phyloP scores from a whole-genome alignment of 2,329 filamentous ascomycete genomes.

The Corniculantispora saksenae region DNA sequence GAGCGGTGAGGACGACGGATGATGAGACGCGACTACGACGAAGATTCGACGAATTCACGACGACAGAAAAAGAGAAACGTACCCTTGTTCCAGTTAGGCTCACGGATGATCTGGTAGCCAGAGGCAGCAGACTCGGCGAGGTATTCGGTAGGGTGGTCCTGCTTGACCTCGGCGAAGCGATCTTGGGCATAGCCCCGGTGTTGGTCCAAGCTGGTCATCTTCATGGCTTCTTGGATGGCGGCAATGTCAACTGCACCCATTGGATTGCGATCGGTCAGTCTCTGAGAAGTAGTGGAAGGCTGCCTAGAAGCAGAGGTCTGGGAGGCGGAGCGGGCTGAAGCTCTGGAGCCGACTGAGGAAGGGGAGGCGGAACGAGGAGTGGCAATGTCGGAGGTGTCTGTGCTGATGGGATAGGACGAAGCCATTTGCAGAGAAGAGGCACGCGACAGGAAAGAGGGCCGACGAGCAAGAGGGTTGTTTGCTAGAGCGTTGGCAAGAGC shows the following conservation, averaged over 20 bases:
- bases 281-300: constrained; percentile 53
- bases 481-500: constrained; percentile 12
- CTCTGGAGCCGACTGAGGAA: constrained; percentile 46
- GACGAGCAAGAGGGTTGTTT: constrained; percentile 24
- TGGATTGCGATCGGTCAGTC: constrained; percentile 55
- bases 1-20: constrained; percentile 19
- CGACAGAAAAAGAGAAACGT: too few species aligned
- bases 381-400: constrained; percentile 52
- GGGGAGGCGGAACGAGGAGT: constrained; percentile 57
- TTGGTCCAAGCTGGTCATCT: constrained; percentile 60
- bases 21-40: too few species aligned
- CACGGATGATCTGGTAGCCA: constrained; percentile 62
- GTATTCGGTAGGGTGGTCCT: constrained; percentile 56
- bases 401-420: constrained; percentile 39
- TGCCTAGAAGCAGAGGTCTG: constrained; percentile 47
- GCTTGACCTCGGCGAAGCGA: constrained; percentile 57
- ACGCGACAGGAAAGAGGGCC: constrained; percentile 10
- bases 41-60: too few species aligned
- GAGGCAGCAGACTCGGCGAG: constrained; percentile 51
- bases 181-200: constrained; percentile 61
- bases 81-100: constrained; percentile 69
- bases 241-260: constrained; percentile 58
- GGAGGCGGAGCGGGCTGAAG: constrained; percentile 47
- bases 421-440: constrained; percentile 20
- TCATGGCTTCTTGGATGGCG: constrained; percentile 61